These are phyloP conservation scores for Linum tenue DNA, from an alignment of 345 rosid species.

Conservation along the genomic window DNA sequence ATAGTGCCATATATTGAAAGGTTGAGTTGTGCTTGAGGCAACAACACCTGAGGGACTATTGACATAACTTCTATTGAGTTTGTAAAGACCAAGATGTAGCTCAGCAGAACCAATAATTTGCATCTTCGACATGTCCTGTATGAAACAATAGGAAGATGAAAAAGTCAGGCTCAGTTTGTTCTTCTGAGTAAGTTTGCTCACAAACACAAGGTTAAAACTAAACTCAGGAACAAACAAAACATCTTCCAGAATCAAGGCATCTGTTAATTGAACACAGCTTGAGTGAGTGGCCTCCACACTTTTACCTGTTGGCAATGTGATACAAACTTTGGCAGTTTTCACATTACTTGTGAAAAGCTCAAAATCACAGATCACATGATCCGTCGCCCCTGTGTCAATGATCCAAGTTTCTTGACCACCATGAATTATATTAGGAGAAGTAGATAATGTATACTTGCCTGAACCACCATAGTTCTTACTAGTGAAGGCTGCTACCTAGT, in stretches of 20 bases:
- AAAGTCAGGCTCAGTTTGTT: not conserved
- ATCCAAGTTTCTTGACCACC: not conserved
- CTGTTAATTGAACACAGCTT: not conserved
- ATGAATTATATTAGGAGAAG: too few relatives aligned
- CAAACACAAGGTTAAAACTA: not conserved
- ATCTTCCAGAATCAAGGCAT: constrained; percentile 3
- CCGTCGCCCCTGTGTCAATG: not conserved
- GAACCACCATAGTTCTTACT: not conserved
- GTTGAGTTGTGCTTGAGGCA: not conserved
- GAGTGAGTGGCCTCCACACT: not conserved
- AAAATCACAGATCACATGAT: constrained; percentile 1
- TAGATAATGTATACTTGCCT: not conserved
- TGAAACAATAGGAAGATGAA: not conserved
- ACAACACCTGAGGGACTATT: not conserved
- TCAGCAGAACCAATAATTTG: constrained; percentile 7
- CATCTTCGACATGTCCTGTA: not conserved
- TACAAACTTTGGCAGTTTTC: not conserved
- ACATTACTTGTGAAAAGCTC: not conserved
- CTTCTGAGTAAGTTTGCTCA: not conserved
- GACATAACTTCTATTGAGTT: not conserved
- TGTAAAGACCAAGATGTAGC: not conserved
- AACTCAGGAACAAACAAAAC: constrained; percentile 2
- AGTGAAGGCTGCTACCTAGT: too few relatives aligned
- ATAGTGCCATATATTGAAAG: not conserved
- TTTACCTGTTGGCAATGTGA: not conserved